Evolutionary conservation across 352 stramenopile species (phyloP).

Genomic region (Ophiocytium majus): DNA sequence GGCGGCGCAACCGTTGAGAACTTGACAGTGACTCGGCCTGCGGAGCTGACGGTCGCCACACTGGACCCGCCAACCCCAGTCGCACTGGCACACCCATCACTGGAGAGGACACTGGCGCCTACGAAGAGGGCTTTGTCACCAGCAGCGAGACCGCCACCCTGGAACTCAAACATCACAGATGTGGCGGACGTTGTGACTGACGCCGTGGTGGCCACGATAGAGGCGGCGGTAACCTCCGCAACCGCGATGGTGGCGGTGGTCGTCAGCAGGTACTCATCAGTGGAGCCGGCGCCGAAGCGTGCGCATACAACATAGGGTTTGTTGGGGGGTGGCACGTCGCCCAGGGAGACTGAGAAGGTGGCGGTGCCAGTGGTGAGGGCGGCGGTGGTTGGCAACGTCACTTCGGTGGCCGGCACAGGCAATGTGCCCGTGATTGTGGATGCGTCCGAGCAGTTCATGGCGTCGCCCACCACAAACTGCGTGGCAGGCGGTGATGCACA

Average conservation of each 20-base stretch:
- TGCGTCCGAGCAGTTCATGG: background rate
- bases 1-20: conserved; percentile 26
- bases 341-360: background rate
- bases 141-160: background rate
- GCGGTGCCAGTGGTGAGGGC: background rate
- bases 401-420: background rate
- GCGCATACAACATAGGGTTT: background rate
- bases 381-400: background rate
- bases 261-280: background rate
- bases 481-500: too few relatives aligned
- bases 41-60: conserved; percentile 2
- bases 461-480: background rate
- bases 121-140: background rate
- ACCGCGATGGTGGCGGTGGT: background rate
- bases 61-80: conserved; percentile 26
- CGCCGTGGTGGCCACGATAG: conserved; percentile 1
- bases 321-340: background rate
- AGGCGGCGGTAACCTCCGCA: background rate
- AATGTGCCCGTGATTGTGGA: background rate
- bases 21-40: conserved; percentile 12
- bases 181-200: background rate
- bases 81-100: conserved; percentile 22
- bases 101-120: background rate
- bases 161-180: background rate
- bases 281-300: background rate